Conservation (phyloP, 352 stramenopile species). For the Phytophthora citricola region DNA sequence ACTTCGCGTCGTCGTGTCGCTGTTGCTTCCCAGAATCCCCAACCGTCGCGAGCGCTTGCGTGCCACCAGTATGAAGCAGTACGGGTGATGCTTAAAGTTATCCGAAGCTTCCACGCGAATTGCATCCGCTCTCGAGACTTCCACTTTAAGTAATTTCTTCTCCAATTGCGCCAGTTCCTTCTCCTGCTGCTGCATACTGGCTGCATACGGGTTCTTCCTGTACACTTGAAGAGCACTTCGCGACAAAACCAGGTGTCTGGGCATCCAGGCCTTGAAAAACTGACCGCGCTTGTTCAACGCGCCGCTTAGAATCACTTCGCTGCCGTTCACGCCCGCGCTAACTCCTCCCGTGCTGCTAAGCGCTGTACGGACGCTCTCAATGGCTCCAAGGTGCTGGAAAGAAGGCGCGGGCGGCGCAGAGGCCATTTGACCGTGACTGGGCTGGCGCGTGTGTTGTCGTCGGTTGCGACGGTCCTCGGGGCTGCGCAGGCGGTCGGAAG, state of each 20-base stretch:
- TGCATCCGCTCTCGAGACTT: slow-evolving; percentile 64
- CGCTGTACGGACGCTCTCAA: slow-evolving; percentile 44
- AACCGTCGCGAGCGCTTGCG: slow-evolving; percentile 60
- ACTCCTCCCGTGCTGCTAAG: slow-evolving; percentile 28
- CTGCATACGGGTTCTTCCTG: slow-evolving; percentile 64
- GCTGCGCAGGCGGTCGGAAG: slow-evolving; percentile 24
- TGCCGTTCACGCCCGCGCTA: slow-evolving; percentile 7
- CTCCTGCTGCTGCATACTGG: slow-evolving; percentile 25
- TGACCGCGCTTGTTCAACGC: slow-evolving; percentile 72
- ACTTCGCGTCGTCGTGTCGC: slow-evolving; percentile 20
- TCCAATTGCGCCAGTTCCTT: slow-evolving; percentile 57
- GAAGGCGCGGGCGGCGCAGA: slow-evolving; percentile 11
- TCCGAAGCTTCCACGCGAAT: slow-evolving; percentile 68
- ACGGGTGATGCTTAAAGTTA: slow-evolving; percentile 65
- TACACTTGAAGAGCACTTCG: slow-evolving; percentile 70
- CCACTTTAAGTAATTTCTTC: slow-evolving; percentile 71
- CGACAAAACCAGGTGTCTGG: slow-evolving; percentile 74
- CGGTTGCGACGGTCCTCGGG: slow-evolving; percentile 14
- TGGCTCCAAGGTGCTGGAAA: slow-evolving; percentile 38
- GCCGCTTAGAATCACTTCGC: slow-evolving; percentile 67
- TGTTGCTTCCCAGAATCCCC: slow-evolving; percentile 8
- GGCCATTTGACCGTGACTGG: background rate
- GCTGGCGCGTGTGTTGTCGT: slow-evolving; percentile 8
- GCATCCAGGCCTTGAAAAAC: slow-evolving; percentile 81
- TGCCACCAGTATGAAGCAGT: slow-evolving; percentile 67